A percentile compares a stretch with the other conserved stretches of the same genome.
phyloP scores from a whole-genome alignment of 306 rosid species.

The Quercus alba region DNA sequence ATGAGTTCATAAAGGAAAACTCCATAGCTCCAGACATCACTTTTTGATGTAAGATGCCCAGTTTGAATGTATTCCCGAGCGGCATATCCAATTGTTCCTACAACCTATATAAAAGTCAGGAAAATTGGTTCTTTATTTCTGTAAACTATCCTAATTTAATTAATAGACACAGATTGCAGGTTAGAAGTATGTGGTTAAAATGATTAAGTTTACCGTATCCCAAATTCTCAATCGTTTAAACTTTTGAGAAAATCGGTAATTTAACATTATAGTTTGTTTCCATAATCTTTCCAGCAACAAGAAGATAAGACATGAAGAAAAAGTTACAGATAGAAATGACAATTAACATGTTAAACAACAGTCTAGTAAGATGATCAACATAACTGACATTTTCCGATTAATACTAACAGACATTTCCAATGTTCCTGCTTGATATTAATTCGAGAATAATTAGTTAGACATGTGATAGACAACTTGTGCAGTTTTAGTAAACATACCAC shows the following conservation, averaged over 20 bases:
- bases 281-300: not conserved
- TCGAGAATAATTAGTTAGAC: not conserved
- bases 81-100: conserved; percentile 60
- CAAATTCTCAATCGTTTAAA: too few relatives aligned
- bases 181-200: too few relatives aligned
- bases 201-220: too few relatives aligned
- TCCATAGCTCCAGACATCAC: conserved; percentile 59
- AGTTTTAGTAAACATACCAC: conserved; percentile 27
- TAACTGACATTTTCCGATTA: not conserved
- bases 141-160: not conserved
- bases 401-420: not conserved
- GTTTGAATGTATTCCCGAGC: conserved; percentile 62
- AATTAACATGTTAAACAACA: not conserved
- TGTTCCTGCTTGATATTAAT: too few relatives aligned
- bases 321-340: not conserved
- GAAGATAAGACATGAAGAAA: not conserved
- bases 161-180: not conserved
- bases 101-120: conserved; percentile 38
- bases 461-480: not conserved
- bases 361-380: not conserved
- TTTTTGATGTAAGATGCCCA: conserved; percentile 50
- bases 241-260: too few relatives aligned
- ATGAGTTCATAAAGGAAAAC: conserved; percentile 58
- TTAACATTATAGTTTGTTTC: not conserved
- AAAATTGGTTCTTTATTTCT: not conserved